Evolutionary conservation across 306 rosid genomes (phyloP).

Genomic region (Trichosanthes cucumerina): DNA sequence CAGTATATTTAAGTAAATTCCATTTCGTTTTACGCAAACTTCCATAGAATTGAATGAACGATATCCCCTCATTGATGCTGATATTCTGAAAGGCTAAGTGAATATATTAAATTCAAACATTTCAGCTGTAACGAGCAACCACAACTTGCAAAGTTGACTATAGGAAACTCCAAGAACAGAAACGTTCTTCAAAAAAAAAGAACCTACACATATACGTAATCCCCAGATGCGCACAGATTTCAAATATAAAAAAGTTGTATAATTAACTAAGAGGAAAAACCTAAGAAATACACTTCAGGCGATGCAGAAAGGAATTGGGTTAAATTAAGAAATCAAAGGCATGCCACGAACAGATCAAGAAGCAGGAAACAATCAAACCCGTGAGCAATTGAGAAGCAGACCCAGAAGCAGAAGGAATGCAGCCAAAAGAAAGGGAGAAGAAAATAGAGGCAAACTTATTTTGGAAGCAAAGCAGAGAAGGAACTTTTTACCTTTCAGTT

Average conservation of each 20-base stretch:
- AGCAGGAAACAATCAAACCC: background rate
- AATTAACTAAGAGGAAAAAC: background rate
- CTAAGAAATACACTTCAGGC: background rate
- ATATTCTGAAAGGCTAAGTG: background rate
- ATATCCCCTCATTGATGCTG: background rate
- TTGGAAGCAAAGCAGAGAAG: background rate
- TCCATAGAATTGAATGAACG: background rate
- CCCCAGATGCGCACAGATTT: background rate
- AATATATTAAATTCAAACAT: background rate
- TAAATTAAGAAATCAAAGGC: background rate
- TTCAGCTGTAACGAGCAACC: background rate
- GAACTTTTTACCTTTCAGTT: background rate
- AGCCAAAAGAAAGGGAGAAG: background rate
- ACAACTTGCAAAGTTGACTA: background rate
- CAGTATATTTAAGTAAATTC: background rate
- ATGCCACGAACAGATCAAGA: background rate
- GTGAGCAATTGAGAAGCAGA: background rate
- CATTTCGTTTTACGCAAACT: background rate
- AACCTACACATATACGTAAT: background rate
- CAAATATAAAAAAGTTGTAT: background rate
- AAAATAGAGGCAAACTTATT: background rate
- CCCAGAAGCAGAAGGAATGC: background rate
- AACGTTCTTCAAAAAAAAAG: background rate
- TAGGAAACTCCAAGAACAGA: background rate
- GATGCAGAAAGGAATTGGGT: background rate